phyloP scores from a whole-genome alignment of 495 filamentous ascomycete species.

The Aspergillus egyptiacus region DNA sequence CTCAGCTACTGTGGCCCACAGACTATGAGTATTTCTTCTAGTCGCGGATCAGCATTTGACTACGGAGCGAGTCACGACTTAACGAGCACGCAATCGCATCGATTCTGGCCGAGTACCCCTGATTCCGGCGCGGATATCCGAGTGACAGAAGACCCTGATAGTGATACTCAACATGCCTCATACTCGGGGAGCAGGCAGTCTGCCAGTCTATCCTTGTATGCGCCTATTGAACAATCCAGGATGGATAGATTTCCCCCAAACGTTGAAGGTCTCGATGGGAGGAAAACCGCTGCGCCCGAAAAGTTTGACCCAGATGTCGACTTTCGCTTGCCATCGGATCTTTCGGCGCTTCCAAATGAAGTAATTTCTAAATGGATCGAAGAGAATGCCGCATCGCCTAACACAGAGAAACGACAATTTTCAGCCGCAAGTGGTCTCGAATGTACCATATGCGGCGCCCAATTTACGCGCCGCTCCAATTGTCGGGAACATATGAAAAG shows the following conservation, averaged over 20 bases:
- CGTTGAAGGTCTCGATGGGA: not conserved
- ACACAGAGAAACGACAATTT: constrained; percentile 11
- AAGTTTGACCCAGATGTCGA: constrained; percentile 4
- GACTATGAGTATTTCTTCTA: constrained; percentile 22
- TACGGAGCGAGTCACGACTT: constrained; percentile 5
- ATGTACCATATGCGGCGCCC: constrained; percentile 70
- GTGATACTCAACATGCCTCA: constrained; percentile 12
- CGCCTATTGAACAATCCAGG: not conserved
- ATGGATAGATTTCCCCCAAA: not conserved
- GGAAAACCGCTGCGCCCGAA: not conserved
- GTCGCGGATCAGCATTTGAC: constrained; percentile 22
- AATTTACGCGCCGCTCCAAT: constrained; percentile 86
- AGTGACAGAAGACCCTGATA: constrained; percentile 15
- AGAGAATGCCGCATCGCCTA: constrained; percentile 13
- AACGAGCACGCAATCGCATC: constrained; percentile 10
- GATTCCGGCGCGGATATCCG: constrained; percentile 11
- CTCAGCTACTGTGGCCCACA: constrained; percentile 24
- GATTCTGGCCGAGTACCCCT: constrained; percentile 23
- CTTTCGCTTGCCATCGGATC: not conserved
- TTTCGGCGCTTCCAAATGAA: constrained; percentile 5
- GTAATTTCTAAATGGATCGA: constrained; percentile 12
- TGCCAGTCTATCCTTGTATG: not conserved
- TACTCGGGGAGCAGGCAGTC: not conserved
- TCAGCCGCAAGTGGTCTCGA: constrained; percentile 47
- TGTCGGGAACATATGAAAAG: constrained; percentile 86